Evolutionary conservation across 2,329 filamentous ascomycete genomes (phyloP).

Genomic region (Hypoxylon sp.): DNA sequence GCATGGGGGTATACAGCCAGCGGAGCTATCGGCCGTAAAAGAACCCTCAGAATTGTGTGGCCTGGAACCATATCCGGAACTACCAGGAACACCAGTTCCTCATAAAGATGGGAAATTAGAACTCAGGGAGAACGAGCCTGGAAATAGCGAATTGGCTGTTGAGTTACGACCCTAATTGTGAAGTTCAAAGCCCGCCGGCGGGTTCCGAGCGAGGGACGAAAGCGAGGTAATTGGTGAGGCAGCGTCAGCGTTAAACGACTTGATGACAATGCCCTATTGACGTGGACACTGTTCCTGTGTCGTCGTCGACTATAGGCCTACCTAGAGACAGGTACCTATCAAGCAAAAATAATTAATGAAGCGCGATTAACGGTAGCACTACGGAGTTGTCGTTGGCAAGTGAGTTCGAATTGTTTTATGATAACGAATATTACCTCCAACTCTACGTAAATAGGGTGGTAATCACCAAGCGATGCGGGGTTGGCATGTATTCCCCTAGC

Average conservation of each 20-base stretch:
- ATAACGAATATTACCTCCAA: not conserved
- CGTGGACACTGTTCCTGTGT: no score
- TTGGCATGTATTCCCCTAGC: no score
- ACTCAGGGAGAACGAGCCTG: not conserved
- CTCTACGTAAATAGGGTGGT: no score
- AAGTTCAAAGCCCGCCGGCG: not conserved
- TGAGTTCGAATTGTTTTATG: not conserved
- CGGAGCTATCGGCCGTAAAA: slow-evolving; percentile 5
- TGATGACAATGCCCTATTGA: no score
- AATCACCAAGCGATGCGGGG: no score
- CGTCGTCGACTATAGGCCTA: not conserved
- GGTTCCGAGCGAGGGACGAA: not conserved
- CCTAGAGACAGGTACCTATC: not conserved
- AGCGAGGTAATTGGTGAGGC: not conserved
- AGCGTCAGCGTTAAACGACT: not conserved
- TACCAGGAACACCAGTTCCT: not conserved
- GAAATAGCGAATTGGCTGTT: not conserved
- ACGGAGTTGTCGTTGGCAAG: not conserved
- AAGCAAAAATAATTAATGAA: not conserved
- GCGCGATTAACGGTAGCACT: not conserved
- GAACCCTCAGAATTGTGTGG: slow-evolving; percentile 9
- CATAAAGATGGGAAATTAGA: not conserved
- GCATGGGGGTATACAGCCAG: not conserved
- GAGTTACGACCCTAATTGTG: not conserved
- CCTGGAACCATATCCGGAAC: not conserved